These are phyloP conservation scores for Sporothrix sp. DNA, from an alignment of 2,329 filamentous ascomycete genomes.

Conservation along the genomic window DNA sequence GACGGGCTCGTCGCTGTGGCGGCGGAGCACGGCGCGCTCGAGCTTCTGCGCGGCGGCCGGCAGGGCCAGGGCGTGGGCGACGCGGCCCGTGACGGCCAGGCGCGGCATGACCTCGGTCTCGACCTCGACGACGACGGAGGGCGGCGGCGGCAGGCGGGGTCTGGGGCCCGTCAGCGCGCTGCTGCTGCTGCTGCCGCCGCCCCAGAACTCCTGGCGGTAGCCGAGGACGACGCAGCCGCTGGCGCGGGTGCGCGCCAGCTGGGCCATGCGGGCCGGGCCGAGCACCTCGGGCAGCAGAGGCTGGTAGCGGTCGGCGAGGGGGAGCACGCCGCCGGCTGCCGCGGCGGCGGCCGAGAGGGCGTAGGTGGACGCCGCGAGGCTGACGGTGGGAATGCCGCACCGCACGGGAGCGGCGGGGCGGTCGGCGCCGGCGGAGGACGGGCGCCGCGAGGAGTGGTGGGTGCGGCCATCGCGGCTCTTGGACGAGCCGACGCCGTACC, in stretches of 20 bases:
- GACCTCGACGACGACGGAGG: conserved; percentile 26
- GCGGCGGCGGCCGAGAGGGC: conserved; percentile 21
- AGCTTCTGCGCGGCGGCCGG: conserved; percentile 2
- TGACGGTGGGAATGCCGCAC: conserved; percentile 27
- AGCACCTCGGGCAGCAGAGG: conserved; percentile 29
- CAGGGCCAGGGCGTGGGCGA: conserved; percentile 17
- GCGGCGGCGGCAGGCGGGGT: conserved; percentile 9
- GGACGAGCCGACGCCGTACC: conserved; percentile 1
- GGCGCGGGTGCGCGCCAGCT: conserved; percentile 30
- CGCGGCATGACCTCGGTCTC: conserved; percentile 32
- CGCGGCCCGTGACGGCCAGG: conserved; percentile 27
- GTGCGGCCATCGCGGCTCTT: conserved; percentile 1
- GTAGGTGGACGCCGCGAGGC: conserved; percentile 32
- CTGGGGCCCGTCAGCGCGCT: too few relatives aligned
- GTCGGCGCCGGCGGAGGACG: not conserved
- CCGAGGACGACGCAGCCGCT: conserved; percentile 29
- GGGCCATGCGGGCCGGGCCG: conserved; percentile 27
- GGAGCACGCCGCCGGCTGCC: conserved; percentile 2
- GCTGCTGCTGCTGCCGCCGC: not conserved
- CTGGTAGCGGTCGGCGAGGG: conserved; percentile 31
- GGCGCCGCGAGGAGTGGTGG: not conserved
- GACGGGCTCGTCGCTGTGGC: conserved; percentile 21
- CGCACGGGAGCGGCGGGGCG: conserved; percentile 10
- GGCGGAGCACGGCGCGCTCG: not conserved
- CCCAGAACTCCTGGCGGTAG: conserved; percentile 32